Evolutionary conservation across 306 rosid species (phyloP).

Genomic region (Medicago truncatula): MtrunA17r5.0-ANR NC_053047.1:5779001-5779500

Average conservation of each 20-base stretch:
- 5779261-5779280: constrained; percentile 10
- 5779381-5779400: background rate
- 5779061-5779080: constrained; percentile 29
- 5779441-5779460: constrained; percentile 17
- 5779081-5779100: background rate
- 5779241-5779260: background rate
- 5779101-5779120: background rate
- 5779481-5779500: background rate
- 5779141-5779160: constrained; percentile 38
- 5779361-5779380: constrained; percentile 36
- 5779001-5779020: constrained; percentile 3
- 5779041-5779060: constrained; percentile 38
- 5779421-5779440: constrained; percentile 17
- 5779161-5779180: background rate
- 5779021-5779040: constrained; percentile 37
- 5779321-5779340: rapidly evolving
- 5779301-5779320: background rate
- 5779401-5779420: constrained; percentile 16
- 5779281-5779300: constrained; percentile 35
- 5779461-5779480: background rate
- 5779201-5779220: constrained; percentile 48
- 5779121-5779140: constrained; percentile 31
- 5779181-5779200: constrained; percentile 4
- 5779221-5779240: constrained; percentile 3
- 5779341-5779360: constrained; percentile 44